Evolutionary conservation across 2,329 filamentous ascomycete species (phyloP), one percentile per base, ranked within the genome.

Genomic region (Microthyrium microscopicum): DNA sequence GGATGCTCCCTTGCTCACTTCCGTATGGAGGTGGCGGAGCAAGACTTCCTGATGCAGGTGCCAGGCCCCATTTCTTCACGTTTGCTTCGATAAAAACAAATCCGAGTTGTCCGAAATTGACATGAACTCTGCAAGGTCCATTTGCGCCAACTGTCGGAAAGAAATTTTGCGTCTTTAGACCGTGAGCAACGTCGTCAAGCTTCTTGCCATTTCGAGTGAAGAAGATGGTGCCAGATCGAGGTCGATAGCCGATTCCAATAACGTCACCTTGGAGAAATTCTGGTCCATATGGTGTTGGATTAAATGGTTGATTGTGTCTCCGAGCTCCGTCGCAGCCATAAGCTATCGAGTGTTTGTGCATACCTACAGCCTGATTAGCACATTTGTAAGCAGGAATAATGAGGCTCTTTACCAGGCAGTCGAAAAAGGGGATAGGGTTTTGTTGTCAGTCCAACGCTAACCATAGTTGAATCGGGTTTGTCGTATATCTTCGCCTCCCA

Each of bases 21-120:
- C 89, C 89, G 51, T 98, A 98, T 2, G 89, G 89, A 32, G 89
- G 89, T 27, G 89, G 89, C 12, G 89, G 89, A 19, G 89, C 89
- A 39, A 98, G 66, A 48, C 83, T 93, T 38, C 89, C 89, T 2
- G 83, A 94, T 69, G 91, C 91, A 4, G 89, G 89, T 30, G 89
- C 89, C 35, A 98, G 63, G 2, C 89, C 89, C 89, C 89, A 98
- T 64, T 95, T 98, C 72, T 98, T 98, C 39, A 98, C 89, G 48
- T 98, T 98, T 40, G 87, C 89, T 57, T 98, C 89, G 46, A 98
- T 95, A 50, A 95, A 98, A 31, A 98, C 89, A 50, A 95, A 98
- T 21, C 89, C 89, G 49, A 89, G 82, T 53, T 98, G 89, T 5
- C 89, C 89, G 53, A 98, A 91, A 54, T 98, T 98, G 51, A 95